Evolutionary conservation across 2,329 filamentous ascomycete genomes (phyloP), one percentile per base, ranked within the genome.

Genomic region (Thelonectria blattea): DNA sequence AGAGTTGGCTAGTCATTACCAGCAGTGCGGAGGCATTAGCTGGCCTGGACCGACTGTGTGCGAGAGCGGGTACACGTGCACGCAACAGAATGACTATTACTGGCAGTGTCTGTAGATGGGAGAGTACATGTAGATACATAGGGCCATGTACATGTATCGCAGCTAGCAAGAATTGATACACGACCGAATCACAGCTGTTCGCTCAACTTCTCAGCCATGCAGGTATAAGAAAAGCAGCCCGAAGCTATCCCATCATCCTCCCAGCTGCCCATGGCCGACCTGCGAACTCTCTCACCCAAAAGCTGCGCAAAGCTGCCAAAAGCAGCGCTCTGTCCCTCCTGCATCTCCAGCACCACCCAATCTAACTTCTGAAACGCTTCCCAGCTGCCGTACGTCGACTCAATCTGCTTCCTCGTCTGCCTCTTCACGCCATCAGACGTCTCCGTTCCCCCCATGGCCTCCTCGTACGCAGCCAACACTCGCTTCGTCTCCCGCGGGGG

Each of bases 351-450:
- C 2, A 42, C 37, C 14, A 51, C 39, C 54, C 54, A 56, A 0
- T 50, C 54, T 3, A 51, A 27, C n/a, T 56, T 57, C 37, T 65
- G 47, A 58, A 68, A 64, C 10, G 49, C 27, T 6, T 61, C 64
- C 43, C 56, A 66, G 24, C 64, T 68, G 0, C 66, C 64, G 9
- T 67, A 62, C 5, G 34, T 58, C 1, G 62, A 60, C 12, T 41
- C 22, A 0, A 68, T 48, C 6, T 41, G 22, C 11, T 67, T 68
- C 3, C 34, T 42, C 0, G 46, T 24, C 1, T 63, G 55, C 11
- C 47, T 18, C 42, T 67, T 68, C 0, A 46, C n/a, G 5, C 41
- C 17, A 2, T 67, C 62, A 2, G 62, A 14, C 1, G 34, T 59
- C 3, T 50, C 8, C 3, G 48, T 15, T 1, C 53, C 37, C 2